A percentile compares a stretch with the other conserved stretches of the same genome.
These are phyloP conservation scores for Fusarium graminum DNA, from an alignment of 2,329 filamentous ascomycete genomes.

Conservation along the genomic window DNA sequence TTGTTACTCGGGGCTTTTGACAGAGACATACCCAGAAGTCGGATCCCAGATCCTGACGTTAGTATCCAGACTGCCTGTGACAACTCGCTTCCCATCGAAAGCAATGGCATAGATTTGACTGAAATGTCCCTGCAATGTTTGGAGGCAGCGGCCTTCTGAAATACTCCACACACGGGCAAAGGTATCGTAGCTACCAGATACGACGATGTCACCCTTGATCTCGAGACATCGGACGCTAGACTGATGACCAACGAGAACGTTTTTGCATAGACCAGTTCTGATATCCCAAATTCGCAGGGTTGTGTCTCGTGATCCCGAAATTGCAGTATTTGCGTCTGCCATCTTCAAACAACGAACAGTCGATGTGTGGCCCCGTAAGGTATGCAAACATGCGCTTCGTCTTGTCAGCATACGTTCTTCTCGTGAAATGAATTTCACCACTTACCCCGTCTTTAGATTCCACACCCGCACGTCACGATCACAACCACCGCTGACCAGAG, in stretches of 20 bases:
- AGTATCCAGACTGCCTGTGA: conserved; percentile 95
- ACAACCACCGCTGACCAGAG: conserved; percentile 94
- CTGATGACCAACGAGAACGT: conserved; percentile 93
- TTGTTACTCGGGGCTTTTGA: conserved; percentile 1
- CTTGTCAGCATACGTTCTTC: conserved; percentile 36
- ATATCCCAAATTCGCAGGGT: conserved; percentile 97
- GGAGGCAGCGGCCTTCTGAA: conserved; percentile 90
- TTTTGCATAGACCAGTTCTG: conserved; percentile 85
- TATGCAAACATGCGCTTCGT: conserved; percentile 78
- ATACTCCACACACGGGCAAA: conserved; percentile 98
- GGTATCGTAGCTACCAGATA: conserved; percentile 98
- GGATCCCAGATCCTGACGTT: conserved; percentile 98
- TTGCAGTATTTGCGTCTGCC: conserved; percentile 93
- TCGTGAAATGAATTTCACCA: not conserved
- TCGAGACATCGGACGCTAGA: conserved; percentile 95
- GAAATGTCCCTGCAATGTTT: conserved; percentile 93
- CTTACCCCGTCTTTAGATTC: conserved; percentile 93
- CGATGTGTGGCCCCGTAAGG: conserved; percentile 92
- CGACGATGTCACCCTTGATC: conserved; percentile 95
- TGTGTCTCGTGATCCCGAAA: conserved; percentile 95
- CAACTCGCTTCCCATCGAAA: conserved; percentile 92
- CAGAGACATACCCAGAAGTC: conserved; percentile 75
- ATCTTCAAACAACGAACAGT: conserved; percentile 98
- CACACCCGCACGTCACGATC: conserved; percentile 97
- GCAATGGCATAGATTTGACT: conserved; percentile 99